phyloP scores from a whole-genome alignment of 306 rosid genomes.

The Prunus persica region Prunus_persica_NCBIv2 NC_034012.1:22138501-22139000 shows the following conservation, averaged over 20 bases:
- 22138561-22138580: neutral
- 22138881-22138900: neutral
- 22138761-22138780: slow-evolving; percentile 2
- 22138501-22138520: slow-evolving; percentile 20
- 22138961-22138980: neutral
- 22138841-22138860: neutral
- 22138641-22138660: slow-evolving; percentile 19
- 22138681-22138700: slow-evolving; percentile 65
- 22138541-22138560: neutral
- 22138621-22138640: neutral
- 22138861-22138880: neutral
- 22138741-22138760: slow-evolving; percentile 27
- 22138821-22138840: neutral
- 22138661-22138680: slow-evolving; percentile 21
- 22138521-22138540: neutral
- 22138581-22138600: neutral
- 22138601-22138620: neutral
- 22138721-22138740: slow-evolving; percentile 41
- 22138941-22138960: too few relatives aligned
- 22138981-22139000: neutral
- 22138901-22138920: neutral
- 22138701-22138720: slow-evolving; percentile 51
- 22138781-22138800: neutral
- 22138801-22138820: neutral
- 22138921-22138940: neutral